A percentile compares a stretch with the other conserved stretches of the same genome.
Conservation (phyloP, 208 protist genomes). For the Acanthamoeba lenticulata region DNA sequence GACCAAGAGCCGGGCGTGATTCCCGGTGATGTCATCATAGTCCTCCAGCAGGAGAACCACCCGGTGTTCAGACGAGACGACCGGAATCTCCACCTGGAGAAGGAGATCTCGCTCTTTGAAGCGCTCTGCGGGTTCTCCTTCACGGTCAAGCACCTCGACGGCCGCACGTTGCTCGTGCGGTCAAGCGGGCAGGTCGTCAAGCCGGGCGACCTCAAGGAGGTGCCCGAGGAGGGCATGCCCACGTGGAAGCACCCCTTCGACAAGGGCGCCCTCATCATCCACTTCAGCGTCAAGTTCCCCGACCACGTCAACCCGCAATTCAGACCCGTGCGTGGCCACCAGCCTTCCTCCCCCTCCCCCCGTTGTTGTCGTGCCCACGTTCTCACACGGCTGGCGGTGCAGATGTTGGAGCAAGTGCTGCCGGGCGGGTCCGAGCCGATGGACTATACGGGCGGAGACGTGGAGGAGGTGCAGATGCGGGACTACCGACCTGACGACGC, state of each 20-base stretch:
- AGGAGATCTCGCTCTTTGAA: constrained; percentile 65
- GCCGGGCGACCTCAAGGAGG: constrained; percentile 66
- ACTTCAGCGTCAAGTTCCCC: constrained; percentile 72
- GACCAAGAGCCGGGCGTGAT: constrained; percentile 94
- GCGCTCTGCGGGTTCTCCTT: constrained; percentile 68
- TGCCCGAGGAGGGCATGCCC: constrained; percentile 69
- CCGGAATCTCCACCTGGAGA: constrained; percentile 32
- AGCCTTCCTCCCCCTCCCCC: neutral
- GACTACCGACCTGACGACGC: neutral
- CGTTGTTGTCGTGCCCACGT: neutral
- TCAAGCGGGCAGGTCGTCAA: constrained; percentile 55
- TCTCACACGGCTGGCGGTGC: no score
- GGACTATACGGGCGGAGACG: neutral
- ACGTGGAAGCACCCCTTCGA: constrained; percentile 69
- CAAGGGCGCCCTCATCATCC: constrained; percentile 64
- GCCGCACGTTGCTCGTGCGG: constrained; percentile 30
- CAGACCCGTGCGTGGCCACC: constrained; percentile 25
- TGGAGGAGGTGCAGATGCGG: neutral
- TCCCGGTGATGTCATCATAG: constrained; percentile 98
- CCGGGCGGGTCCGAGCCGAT: neutral
- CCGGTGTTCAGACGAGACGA: constrained; percentile 61
- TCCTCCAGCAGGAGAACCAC: constrained; percentile 96
- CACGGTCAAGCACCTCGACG: constrained; percentile 66
- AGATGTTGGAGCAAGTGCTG: constrained; percentile 5
- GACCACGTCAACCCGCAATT: constrained; percentile 31